Percentiles rank a stretch among this genome's conserved stretches.
Conservation (phyloP, 2,329 filamentous ascomycete species). For the Aspergillus versicolor region DNA sequence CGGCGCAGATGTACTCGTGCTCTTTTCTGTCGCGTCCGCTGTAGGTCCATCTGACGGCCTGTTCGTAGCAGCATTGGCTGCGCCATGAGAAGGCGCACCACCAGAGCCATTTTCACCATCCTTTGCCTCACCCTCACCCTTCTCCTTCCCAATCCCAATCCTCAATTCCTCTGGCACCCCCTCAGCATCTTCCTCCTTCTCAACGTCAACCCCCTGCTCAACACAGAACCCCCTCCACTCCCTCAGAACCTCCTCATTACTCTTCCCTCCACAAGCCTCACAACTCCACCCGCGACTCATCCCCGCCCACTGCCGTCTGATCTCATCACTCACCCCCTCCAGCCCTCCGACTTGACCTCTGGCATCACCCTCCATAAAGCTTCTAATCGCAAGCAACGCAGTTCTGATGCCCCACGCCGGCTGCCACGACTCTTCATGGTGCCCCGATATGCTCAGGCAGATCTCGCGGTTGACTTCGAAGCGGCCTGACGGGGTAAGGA, state of each 20-base stretch:
- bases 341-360: conserved; percentile 87
- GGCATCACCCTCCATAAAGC: conserved; percentile 90
- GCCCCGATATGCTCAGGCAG: conserved; percentile 87
- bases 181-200: conserved; percentile 51
- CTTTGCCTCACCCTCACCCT: not conserved
- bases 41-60: not conserved
- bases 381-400: conserved; percentile 73
- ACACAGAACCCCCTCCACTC: conserved; percentile 64
- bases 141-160: conserved; percentile 1
- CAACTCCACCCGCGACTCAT: conserved; percentile 69
- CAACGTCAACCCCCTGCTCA: conserved; percentile 29
- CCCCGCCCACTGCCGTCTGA: conserved; percentile 67
- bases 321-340: conserved; percentile 64
- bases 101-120: too few species aligned
- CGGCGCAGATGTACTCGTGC: not conserved
- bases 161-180: conserved; percentile 6
- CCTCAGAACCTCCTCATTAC: conserved; percentile 67
- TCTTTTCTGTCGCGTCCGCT: not conserved
- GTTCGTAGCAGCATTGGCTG: too few species aligned
- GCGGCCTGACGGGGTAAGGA: conserved; percentile 84
- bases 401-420: conserved; percentile 96
- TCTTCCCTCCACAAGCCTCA: conserved; percentile 61
- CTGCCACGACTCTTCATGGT: conserved; percentile 98
- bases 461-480: conserved; percentile 98
- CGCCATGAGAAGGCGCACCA: not conserved